Evolutionary conservation across 192 early-diverging fungal genomes (phyloP).

Genomic region (Piromyces sp.): DNA sequence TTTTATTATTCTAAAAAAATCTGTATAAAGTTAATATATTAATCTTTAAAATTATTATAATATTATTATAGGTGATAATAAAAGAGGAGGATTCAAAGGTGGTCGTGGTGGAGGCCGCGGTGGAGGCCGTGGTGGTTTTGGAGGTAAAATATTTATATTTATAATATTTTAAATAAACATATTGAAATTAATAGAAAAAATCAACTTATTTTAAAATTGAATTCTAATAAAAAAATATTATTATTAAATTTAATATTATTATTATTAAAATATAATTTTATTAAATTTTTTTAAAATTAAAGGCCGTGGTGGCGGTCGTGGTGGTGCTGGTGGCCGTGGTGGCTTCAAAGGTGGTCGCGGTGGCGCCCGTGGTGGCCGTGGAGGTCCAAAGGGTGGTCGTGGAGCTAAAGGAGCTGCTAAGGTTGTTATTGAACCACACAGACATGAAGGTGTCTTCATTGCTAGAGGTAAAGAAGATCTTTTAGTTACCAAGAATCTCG

Average conservation of each 20-base stretch:
- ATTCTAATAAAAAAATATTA: no score
- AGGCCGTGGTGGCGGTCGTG: constrained; percentile 1
- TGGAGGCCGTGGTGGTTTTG: not conserved
- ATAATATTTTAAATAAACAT: no score
- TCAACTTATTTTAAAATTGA: no score
- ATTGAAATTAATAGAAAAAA: no score
- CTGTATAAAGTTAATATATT: no score
- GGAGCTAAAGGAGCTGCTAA: not conserved
- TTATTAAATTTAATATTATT: no score
- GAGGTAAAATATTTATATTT: not conserved
- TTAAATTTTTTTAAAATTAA: not conserved
- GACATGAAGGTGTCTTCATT: constrained; percentile 60
- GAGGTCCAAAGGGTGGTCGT: not conserved
- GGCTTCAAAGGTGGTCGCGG: constrained; percentile 4
- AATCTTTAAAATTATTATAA: no score
- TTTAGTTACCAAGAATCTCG: constrained; percentile 95
- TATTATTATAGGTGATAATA: not conserved
- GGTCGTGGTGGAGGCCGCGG: constrained; percentile 10
- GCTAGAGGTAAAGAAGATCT: constrained; percentile 92
- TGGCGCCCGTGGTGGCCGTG: not conserved
- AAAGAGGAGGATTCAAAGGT: not conserved
- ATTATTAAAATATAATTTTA: no score
- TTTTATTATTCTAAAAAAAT: no score
- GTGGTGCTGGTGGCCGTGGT: constrained; percentile 10
- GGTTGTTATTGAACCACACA: not conserved